Evolutionary conservation across 1,284 basidiomycete species (phyloP).

Genomic region (Prillingera fragicola): DNA sequence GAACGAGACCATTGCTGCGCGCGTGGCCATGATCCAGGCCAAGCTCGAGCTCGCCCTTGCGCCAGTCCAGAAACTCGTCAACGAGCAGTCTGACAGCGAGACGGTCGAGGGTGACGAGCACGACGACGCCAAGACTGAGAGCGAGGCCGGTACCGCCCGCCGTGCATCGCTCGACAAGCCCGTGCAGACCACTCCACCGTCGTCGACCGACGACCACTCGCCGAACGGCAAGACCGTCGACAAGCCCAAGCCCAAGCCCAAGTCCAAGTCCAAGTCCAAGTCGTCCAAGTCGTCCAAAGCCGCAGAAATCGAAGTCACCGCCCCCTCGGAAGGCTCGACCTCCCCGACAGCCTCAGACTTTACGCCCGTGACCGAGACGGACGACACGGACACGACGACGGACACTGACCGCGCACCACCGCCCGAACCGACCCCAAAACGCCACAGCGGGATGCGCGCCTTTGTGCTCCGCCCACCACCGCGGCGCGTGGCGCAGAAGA

Average conservation of each 20-base stretch:
- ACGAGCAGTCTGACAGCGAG: background rate
- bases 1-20: slow-evolving; percentile 24
- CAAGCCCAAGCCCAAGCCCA: background rate
- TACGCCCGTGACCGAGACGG: no score
- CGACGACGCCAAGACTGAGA: slow-evolving; percentile 1
- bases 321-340: no score
- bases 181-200: no score
- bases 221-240: slow-evolving; percentile 1
- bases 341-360: no score
- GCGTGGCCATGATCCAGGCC: slow-evolving; percentile 29
- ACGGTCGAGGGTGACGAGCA: background rate
- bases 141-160: background rate
- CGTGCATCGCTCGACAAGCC: no score
- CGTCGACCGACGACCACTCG: slow-evolving; percentile 1
- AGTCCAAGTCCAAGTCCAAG: background rate
- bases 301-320: no score
- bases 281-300: no score
- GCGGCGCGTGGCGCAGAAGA: slow-evolving; percentile 19
- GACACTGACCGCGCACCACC: no score
- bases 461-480: slow-evolving; percentile 19
- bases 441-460: slow-evolving; percentile 11
- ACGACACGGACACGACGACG: no score
- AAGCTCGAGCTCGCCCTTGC: slow-evolving; percentile 28
- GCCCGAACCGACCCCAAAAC: no score
- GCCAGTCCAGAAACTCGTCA: slow-evolving; percentile 6